Evolutionary conservation across 75 land plant species (phyloP).

Genomic region (Selaginella moellendorffii): DNA sequence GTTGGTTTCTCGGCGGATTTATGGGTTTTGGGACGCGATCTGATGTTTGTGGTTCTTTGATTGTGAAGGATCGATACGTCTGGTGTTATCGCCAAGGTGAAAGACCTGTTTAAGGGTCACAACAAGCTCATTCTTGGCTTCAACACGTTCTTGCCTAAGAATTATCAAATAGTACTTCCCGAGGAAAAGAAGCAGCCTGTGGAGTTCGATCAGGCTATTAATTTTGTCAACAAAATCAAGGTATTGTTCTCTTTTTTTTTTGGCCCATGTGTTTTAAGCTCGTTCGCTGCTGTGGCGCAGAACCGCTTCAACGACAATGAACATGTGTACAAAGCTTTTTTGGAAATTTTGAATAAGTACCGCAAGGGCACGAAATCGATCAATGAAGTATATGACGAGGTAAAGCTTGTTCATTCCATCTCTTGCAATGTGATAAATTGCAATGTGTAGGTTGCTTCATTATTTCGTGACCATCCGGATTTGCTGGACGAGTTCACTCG

Average conservation of each 20-base stretch:
- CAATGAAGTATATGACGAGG: neutral
- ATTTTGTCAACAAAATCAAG: neutral
- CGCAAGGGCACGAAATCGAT: neutral
- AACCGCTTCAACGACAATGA: neutral
- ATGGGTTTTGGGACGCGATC: neutral
- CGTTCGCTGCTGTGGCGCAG: neutral
- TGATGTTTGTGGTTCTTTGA: neutral
- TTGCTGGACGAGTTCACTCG: constrained; percentile 75
- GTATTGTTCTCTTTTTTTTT: neutral
- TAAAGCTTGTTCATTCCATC: neutral
- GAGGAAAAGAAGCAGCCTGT: neutral
- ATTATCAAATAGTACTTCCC: neutral
- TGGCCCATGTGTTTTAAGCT: neutral
- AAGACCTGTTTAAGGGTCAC: neutral
- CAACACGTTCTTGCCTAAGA: neutral
- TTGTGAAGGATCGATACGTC: neutral
- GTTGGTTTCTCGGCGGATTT: neutral
- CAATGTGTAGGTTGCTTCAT: constrained; percentile 42
- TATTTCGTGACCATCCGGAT: constrained; percentile 67
- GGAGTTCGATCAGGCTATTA: neutral
- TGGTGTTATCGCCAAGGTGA: neutral
- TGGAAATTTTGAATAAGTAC: neutral
- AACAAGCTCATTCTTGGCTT: neutral
- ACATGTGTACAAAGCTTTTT: neutral
- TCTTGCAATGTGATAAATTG: neutral